Evolutionary conservation across 768 basidiomycete species (phyloP), one percentile per base, ranked within the genome.

Genomic region (Lentinula edodes): DNA sequence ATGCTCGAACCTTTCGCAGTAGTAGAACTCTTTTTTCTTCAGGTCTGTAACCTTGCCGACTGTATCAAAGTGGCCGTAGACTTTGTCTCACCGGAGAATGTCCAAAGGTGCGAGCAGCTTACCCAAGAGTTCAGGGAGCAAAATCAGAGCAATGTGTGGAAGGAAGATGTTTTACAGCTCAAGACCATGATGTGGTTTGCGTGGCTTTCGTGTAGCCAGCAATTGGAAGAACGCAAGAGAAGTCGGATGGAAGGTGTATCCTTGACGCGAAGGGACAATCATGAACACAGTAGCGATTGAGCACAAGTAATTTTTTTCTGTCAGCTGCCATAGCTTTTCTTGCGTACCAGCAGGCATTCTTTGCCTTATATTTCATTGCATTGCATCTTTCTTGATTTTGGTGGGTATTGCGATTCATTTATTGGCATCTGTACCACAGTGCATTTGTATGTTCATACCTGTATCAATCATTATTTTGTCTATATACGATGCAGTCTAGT

Each of bases 61-160:
- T 95, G 92, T 68, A 87, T 98, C 77, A 98, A 98, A 76, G 92
- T 97, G 56, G 95, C 95, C 34, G 82, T 90, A 67, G 95, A 98
- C 74, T 98, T 94, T 72, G 93, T 97, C 65, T 92, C 90, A 78
- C 89, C 94, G 46, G 92, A 97, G 77, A 97, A 96, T 70, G 87
- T 98, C 42, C 78, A 76, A 52, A 84, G 93, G 38, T 98, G 95
- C 73, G 91, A 91, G 73, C 79, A 80, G 71, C 80, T 98, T 60
- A 95, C 91, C 63, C 79, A 80, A 66, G 95, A 98, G 75, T 97
- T 97, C 75, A 82, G 95, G 62, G 86, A 88, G 70, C 91, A 95
- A 75, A 96, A 96, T 69, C 86, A 89, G 71, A 83, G 83, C 55
- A 86, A 86, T 79, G 88, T 83, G 46, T 98, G 95, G 95, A 95